Percentiles rank a stretch among this genome's conserved stretches.
phyloP scores from a whole-genome alignment of 2,329 filamentous ascomycete genomes.

The Ophiosphaerella herpotricha region DNA sequence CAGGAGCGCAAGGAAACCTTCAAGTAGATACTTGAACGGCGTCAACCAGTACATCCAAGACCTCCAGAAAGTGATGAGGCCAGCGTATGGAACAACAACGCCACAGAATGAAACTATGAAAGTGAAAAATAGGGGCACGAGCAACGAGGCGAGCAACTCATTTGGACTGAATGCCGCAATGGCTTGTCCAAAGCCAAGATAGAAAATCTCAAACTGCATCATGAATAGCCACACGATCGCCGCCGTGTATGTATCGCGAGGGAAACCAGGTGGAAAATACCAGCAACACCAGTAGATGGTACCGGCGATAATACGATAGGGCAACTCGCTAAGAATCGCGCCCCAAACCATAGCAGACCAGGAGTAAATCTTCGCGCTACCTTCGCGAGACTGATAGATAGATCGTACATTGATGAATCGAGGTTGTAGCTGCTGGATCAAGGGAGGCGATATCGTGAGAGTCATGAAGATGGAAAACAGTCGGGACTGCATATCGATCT shows the following conservation, averaged over 20 bases:
- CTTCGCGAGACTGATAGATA: conserved; percentile 73
- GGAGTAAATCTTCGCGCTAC: conserved; percentile 78
- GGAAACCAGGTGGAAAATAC: conserved; percentile 62
- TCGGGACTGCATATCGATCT: conserved; percentile 58
- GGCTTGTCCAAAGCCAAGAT: conserved; percentile 67
- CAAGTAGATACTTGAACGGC: conserved; percentile 70
- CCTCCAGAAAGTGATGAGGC: conserved; percentile 69
- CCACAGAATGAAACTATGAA: conserved; percentile 75
- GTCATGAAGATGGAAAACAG: conserved; percentile 80
- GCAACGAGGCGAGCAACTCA: conserved; percentile 66
- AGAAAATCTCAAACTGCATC: conserved; percentile 69
- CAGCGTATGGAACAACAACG: conserved; percentile 69
- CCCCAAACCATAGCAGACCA: conserved; percentile 73
- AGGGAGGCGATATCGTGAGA: conserved; percentile 71
- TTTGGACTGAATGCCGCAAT: conserved; percentile 71
- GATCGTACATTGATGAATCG: conserved; percentile 68
- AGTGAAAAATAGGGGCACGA: conserved; percentile 72
- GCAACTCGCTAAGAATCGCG: conserved; percentile 70
- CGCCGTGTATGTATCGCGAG: conserved; percentile 60
- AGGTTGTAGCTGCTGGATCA: conserved; percentile 79
- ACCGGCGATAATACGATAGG: conserved; percentile 69
- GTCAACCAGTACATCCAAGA: conserved; percentile 58
- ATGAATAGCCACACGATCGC: conserved; percentile 68
- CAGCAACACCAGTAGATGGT: conserved; percentile 63
- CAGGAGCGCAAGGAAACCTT: conserved; percentile 63